Evolutionary conservation across 2,329 filamentous ascomycete species (phyloP).

Genomic region (Diaporthe capsici): DNA sequence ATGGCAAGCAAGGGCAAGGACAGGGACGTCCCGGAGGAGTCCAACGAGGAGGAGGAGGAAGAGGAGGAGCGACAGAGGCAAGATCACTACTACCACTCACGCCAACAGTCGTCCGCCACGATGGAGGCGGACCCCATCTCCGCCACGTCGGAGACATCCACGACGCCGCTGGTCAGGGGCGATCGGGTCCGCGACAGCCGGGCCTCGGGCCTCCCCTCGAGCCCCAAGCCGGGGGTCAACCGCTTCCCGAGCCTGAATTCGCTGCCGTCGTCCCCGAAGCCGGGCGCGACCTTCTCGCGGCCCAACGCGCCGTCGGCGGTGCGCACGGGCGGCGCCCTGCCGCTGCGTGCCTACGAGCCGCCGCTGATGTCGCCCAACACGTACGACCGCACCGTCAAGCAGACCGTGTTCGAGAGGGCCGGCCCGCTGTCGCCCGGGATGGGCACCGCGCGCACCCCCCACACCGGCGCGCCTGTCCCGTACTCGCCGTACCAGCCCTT

Average conservation of each 20-base stretch:
- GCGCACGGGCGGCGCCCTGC: slow-evolving; percentile 69
- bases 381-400: slow-evolving; percentile 64
- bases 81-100: slow-evolving; percentile 48
- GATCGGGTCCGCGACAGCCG: slow-evolving; percentile 21
- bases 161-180: slow-evolving; percentile 59
- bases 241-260: slow-evolving; percentile 62
- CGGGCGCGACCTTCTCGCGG: slow-evolving; percentile 63
- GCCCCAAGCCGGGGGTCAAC: slow-evolving; percentile 61
- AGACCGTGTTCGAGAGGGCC: slow-evolving; percentile 74
- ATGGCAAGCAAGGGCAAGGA: slow-evolving; percentile 40
- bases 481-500: slow-evolving; percentile 87
- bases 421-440: slow-evolving; percentile 66
- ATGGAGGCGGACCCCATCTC: slow-evolving; percentile 65
- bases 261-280: slow-evolving; percentile 64
- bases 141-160: slow-evolving; percentile 66
- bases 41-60: slow-evolving; percentile 35
- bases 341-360: slow-evolving; percentile 74
- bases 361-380: slow-evolving; percentile 64
- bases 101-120: slow-evolving; percentile 55
- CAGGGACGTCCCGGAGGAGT: slow-evolving; percentile 35
- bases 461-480: slow-evolving; percentile 73
- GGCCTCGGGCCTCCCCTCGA: slow-evolving; percentile 61
- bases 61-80: slow-evolving; percentile 35
- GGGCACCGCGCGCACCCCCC: slow-evolving; percentile 69
- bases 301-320: slow-evolving; percentile 67